Evolutionary conservation across 306 rosid genomes (phyloP), one percentile per base, ranked within the genome.

Genomic region (Oemleria cerasiformis): DNA sequence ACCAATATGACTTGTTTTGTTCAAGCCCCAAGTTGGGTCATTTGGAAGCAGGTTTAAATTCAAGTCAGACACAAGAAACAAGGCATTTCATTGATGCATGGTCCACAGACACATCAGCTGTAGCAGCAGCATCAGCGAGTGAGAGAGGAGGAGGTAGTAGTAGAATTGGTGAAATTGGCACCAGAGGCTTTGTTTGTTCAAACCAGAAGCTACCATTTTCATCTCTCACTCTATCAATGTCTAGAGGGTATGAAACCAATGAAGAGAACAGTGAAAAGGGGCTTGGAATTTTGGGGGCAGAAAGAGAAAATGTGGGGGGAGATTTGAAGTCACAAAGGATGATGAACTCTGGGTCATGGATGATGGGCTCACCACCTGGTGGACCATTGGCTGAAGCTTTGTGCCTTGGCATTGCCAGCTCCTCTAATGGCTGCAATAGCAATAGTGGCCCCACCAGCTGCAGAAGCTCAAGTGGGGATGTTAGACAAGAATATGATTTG

Each of bases 371-470:
- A 54, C 61, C 79, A 38, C 83, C 79, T 36, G 83, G 83, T 63
- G 83, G 83, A 59, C 83, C 83, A 12, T 74, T 79, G 57, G 83
- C 79, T 20, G 83, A 79, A 64, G 83, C 84, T 49, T 67, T 80
- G 74, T 80, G 77, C 84, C 84, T 66, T 71, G 80, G 80, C 42
- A 67, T 66, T 64, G 42, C 77, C 50, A 53, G 71, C 41, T 71
- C 65, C 58, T 50, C 72, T 7, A 17, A 15, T 53, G 75, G 70
- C 9, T 49, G 69, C 61, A 39, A 41, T 19, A 62, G 62, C n/a
- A n/a, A n/a, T n/a, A n/a, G n/a, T 39, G 76, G 70, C 68, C 19
- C 70, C 70, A 38, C 25, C 61, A 60, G 60, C 59, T 51, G 41
- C 10, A 80, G 74, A 61, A 71, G 61, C 74, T 71, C 77, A 16